Conservation (phyloP, 495 filamentous ascomycete species). For the Darksidea phi region DNA sequence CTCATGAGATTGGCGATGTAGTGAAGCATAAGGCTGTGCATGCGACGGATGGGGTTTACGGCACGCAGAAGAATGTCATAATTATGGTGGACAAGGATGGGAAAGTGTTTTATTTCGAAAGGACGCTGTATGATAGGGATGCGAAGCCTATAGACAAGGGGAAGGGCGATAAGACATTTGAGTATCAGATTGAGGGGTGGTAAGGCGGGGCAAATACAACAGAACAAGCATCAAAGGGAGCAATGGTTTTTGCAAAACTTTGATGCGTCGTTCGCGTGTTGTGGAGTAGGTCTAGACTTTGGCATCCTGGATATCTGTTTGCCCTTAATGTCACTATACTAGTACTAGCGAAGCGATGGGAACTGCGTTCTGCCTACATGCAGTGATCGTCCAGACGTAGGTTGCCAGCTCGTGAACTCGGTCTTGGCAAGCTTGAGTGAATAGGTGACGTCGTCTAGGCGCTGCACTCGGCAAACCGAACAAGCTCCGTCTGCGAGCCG, state of each 20-base stretch:
- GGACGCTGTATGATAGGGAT: slow-evolving; percentile 72
- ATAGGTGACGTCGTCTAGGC: no score
- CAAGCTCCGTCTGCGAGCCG: background rate
- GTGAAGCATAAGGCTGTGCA: slow-evolving; percentile 36
- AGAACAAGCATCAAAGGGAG: background rate
- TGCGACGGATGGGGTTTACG: slow-evolving; percentile 65
- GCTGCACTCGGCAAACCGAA: no score
- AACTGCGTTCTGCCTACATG: no score
- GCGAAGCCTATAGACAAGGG: slow-evolving; percentile 60
- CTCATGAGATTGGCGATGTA: slow-evolving; percentile 54
- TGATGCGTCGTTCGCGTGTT: no score
- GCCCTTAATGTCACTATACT: no score
- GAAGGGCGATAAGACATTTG: slow-evolving; percentile 61
- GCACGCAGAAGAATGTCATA: slow-evolving; percentile 91
- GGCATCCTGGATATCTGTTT: no score
- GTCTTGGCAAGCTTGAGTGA: no score
- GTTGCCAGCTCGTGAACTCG: no score
- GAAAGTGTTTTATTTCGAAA: slow-evolving; percentile 75
- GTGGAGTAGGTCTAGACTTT: no score
- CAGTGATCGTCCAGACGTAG: no score
- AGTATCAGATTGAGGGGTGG: slow-evolving; percentile 59
- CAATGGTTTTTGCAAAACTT: no score
- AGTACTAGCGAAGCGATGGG: no score
- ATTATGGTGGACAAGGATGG: slow-evolving; percentile 75
- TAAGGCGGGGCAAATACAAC: background rate